Evolutionary conservation across 805 yeast species (phyloP), one percentile per base, ranked within the genome.

Genomic region (Candida ipomoeae): DNA sequence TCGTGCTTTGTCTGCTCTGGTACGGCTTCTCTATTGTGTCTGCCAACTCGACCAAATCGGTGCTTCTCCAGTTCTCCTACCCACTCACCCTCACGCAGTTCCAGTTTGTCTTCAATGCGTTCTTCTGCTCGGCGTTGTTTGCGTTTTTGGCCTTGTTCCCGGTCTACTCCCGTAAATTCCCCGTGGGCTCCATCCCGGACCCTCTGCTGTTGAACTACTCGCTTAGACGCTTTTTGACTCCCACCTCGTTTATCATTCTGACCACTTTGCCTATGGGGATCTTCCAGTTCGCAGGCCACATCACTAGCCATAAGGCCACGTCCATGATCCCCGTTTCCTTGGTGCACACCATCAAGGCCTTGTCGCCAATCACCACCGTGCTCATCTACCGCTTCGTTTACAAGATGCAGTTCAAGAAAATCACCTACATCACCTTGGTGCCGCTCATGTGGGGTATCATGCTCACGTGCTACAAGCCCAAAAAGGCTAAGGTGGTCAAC

Each of bases 261-360:
- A 84, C 89, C 13, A 89, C 96, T 0, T 79, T 89, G 20, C 98
- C 98, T 17, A 89, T 92, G 96, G 98, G 97, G 6, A 73, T 84
- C 53, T 94, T 92, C 70, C 98, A 92, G 71, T 87, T 92, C 57
- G 73, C 85, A 18, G 99, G 98, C 18, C 98, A 92, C 67, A 82
- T 91, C 54, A 81, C 95, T 13, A 82, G 95, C 6, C 97, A 91
- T 65, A 87, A 87, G 63, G 92, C 98, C n/a, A 90, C 97, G 2
- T 80, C 91, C 2, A 67, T 87, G 53, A 88, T 94, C 46, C 97
- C 97, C 0, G 97, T 94, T n/a, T 87, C 97, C 5, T 71, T 91
- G 56, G 97, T 94, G 18, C 97, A 92, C 66, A 90, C 97, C 7
- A 84, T 92, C 59, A 94, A 94, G 70, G 94, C 97, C 1, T 73